Base-by-base conservation (phyloP, 2,329 filamentous ascomycete genomes). In the Microdochium trichocladiopsis region DNA sequence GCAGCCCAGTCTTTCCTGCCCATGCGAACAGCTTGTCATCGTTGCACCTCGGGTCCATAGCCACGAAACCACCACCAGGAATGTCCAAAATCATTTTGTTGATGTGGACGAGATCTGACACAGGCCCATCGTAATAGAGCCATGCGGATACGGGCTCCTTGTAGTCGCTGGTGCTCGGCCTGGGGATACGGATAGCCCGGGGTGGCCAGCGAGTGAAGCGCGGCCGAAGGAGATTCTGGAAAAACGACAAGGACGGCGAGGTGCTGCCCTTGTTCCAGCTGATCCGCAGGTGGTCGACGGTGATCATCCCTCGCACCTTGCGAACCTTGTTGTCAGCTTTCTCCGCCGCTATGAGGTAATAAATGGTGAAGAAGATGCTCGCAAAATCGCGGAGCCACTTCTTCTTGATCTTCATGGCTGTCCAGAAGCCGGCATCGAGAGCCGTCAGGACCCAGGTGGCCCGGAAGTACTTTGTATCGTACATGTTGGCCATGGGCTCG, bases 371-470 rank as follows among this genome's bases (percentile, higher is more conserved):
- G 48, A 90, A 74, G 21, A 97, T 77, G 64, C 90, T 91, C 10
- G 88, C 82, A 14, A 96, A 65, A 66, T 97, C 92, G 37, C 91
- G 80, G 43, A 96, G 60, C 83, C 88, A 92, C 61, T 88, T 91
- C 50, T 66, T 67, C 48, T 82, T 82, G 57, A 99, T 92, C 62
- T 84, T 87, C 94, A 99, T 99, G 31, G 94, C 94, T 0, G 91
- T 96, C 94, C 94, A 99, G 69, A 96, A 99, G 1, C 94, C 94
- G 5, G 94, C 94, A 62, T 99, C 94, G 55, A 99, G 72, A 0
- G 91, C 94, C 0, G 94, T 99, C 51, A 94, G 85, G 16, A 97
- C 83, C 94, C 94, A 99, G 65, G 94, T 99, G 52, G 94, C 94
- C 49, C 94, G 86, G 68, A 96, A 99, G 72, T 95, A 99, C 25